phyloP scores from a whole-genome alignment of 441 rosid genomes.

The Manihot esculenta region DNA sequence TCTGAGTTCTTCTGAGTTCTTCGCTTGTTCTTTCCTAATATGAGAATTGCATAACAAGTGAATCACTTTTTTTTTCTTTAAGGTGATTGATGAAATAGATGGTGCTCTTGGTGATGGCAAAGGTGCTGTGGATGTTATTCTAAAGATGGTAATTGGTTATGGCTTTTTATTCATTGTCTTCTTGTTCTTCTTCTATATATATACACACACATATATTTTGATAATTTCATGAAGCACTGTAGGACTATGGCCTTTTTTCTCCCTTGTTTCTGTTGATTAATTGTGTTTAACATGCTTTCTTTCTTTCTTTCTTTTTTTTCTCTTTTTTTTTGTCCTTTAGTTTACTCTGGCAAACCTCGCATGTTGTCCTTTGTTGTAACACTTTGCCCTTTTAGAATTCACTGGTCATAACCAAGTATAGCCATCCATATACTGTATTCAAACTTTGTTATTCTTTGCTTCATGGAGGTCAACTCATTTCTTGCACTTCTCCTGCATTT shows the following conservation, averaged over 20 bases:
- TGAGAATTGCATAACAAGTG: constrained; percentile 17
- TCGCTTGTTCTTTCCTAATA: constrained; percentile 8
- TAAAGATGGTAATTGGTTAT: constrained; percentile 74
- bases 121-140: constrained; percentile 94
- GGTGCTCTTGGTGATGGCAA: constrained; percentile 98
- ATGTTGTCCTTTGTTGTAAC: background rate
- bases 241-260: background rate
- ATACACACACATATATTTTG: too few species aligned
- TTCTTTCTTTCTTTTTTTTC: too few species aligned
- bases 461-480: background rate
- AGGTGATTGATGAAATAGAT: constrained; percentile 99
- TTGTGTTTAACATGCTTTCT: background rate
- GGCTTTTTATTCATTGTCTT: constrained; percentile 19
- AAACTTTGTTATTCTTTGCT: too few species aligned
- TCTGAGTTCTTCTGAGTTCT: too few species aligned
- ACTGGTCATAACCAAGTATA: background rate
- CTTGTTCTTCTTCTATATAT: background rate
- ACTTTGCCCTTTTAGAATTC: background rate
- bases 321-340: background rate
- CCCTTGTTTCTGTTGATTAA: background rate
- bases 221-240: constrained; percentile 13
- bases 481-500: background rate
- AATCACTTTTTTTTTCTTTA: constrained; percentile 24
- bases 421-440: too few species aligned
- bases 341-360: background rate